Conservation (phyloP, 2,329 filamentous ascomycete genomes). For the Scleromitrula shiraiana region DNA sequence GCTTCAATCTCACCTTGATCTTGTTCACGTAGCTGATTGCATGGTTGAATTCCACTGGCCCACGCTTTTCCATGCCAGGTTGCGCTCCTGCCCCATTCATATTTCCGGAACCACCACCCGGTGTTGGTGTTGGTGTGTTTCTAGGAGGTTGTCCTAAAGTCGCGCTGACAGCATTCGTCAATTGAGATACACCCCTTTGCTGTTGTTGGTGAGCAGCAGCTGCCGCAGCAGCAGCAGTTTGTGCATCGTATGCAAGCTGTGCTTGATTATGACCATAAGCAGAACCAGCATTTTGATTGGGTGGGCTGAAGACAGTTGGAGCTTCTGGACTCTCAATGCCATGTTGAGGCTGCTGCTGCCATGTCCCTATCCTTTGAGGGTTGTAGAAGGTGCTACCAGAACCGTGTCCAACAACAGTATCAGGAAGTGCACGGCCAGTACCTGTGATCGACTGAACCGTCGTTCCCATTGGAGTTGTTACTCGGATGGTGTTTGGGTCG, state of each 20-base stretch:
- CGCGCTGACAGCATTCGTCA: constrained; percentile 50
- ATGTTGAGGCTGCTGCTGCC: constrained; percentile 49
- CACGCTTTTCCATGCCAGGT: constrained; percentile 70
- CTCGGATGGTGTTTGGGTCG: constrained; percentile 90
- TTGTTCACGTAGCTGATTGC: constrained; percentile 99
- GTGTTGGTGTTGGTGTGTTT: constrained; percentile 53
- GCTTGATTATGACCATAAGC: constrained; percentile 35
- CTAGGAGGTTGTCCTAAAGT: constrained; percentile 37
- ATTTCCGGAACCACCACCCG: constrained; percentile 43
- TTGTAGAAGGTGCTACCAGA: constrained; percentile 34
- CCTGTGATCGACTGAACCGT: constrained; percentile 78
- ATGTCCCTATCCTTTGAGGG: constrained; percentile 35
- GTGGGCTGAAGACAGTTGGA: constrained; percentile 53
- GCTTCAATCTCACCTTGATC: constrained; percentile 68
- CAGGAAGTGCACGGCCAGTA: constrained; percentile 35
- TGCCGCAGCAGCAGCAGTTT: constrained; percentile 34
- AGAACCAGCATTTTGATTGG: constrained; percentile 43
- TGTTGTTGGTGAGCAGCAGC: constrained; percentile 50
- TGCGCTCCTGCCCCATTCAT: constrained; percentile 55
- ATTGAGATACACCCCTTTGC: constrained; percentile 56
- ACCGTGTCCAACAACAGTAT: constrained; percentile 23
- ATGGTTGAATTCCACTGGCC: constrained; percentile 97
- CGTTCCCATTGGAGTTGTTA: constrained; percentile 96
- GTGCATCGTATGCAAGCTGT: constrained; percentile 34
- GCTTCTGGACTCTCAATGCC: constrained; percentile 56